These are phyloP conservation scores for Sesbania bispinosa DNA, from an alignment of 306 rosid species.

Conservation along the genomic window DNA sequence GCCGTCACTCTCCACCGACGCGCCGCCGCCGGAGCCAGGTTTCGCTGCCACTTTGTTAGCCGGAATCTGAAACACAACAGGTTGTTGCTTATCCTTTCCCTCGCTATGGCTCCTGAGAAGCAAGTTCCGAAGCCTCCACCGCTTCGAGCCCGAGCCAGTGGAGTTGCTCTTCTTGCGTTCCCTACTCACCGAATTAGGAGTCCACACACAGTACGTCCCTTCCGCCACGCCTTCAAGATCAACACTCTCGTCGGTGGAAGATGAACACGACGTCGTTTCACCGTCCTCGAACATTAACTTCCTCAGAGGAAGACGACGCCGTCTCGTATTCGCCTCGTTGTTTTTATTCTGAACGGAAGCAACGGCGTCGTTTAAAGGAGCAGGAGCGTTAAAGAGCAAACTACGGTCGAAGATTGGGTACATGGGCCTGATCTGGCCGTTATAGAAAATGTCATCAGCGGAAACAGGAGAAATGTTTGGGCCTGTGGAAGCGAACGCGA, in stretches of 20 bases:
- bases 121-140: constrained; percentile 73
- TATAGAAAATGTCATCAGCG: constrained; percentile 85
- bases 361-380: constrained; percentile 2
- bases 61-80: constrained; percentile 24
- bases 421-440: constrained; percentile 78
- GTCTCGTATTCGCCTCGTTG: constrained; percentile 21
- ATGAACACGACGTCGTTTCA: constrained; percentile 45
- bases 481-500: constrained; percentile 50
- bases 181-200: constrained; percentile 31
- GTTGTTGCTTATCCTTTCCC: constrained; percentile 32
- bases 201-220: constrained; percentile 73
- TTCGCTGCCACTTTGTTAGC: constrained; percentile 16
- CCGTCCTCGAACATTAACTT: constrained; percentile 77
- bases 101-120: constrained; percentile 54
- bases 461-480: constrained; percentile 39
- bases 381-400: constrained; percentile 2
- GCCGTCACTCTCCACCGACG: background rate
- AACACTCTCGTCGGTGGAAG: constrained; percentile 58
- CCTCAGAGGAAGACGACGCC: constrained; percentile 61
- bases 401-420: constrained; percentile 59
- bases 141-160: constrained; percentile 57
- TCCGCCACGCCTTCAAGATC: constrained; percentile 44
- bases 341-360: background rate
- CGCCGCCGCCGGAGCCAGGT: background rate
- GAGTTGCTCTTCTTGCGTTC: constrained; percentile 54